phyloP scores from a whole-genome alignment of 164 flowering plant species.

The Tetrastigma voinierianum region DNA sequence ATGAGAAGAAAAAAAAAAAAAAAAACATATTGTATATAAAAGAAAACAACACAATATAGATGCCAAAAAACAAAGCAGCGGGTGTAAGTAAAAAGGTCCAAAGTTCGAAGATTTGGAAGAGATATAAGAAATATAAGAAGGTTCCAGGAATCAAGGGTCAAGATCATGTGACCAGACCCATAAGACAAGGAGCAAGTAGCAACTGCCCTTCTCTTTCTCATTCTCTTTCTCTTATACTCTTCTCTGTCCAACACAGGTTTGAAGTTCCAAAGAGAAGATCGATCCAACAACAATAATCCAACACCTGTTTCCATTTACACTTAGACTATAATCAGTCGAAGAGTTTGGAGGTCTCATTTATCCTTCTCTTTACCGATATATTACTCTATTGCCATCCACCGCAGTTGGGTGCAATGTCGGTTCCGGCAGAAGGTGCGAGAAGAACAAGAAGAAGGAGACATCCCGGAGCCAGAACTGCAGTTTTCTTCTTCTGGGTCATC shows the following conservation, averaged over 20 bases:
- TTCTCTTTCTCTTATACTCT: not conserved
- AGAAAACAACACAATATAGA: constrained; percentile 5
- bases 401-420: constrained; percentile 19
- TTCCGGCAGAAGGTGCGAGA: constrained; percentile 9
- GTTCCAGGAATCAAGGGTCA: constrained; percentile 71
- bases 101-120: constrained; percentile 36
- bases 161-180: constrained; percentile 53
- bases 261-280: not conserved
- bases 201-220: constrained; percentile 23
- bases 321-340: too few relatives aligned
- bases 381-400: not conserved
- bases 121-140: constrained; percentile 42
- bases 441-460: constrained; percentile 13
- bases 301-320: not conserved
- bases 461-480: constrained; percentile 7
- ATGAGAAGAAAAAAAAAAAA: not conserved
- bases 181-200: constrained; percentile 28
- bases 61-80: constrained; percentile 7
- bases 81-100: constrained; percentile 16
- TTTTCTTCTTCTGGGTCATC: constrained; percentile 30
- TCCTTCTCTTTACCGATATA: too few relatives aligned
- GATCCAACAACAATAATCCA: not conserved
- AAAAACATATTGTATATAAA: not conserved
- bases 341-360: too few relatives aligned
- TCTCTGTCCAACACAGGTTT: not conserved